Evolutionary conservation across 129 eudicot genomes (phyloP).

Genomic region (Tagetes patula): DNA sequence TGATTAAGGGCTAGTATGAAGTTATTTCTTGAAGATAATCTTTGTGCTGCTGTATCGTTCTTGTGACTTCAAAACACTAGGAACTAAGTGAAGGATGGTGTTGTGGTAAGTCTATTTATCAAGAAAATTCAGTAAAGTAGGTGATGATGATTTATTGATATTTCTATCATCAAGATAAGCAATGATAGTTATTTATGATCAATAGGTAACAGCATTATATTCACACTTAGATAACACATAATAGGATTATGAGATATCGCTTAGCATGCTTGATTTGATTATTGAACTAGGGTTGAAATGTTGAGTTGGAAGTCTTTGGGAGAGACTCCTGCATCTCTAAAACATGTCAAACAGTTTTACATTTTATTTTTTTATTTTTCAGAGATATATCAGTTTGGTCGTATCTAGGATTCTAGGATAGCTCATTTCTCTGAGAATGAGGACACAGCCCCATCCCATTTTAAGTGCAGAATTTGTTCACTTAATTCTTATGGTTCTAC

Average conservation of each 20-base stretch:
- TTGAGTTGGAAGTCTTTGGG: not conserved
- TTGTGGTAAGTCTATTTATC: not conserved
- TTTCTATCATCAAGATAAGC: not conserved
- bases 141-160: not conserved
- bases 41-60: not conserved
- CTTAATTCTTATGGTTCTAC: not conserved
- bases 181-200: not conserved
- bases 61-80: not conserved
- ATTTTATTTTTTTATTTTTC: not conserved
- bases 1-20: not conserved
- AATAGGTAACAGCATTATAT: not conserved
- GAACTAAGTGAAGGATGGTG: not conserved
- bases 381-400: not conserved
- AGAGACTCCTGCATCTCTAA: not conserved
- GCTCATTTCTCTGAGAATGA: not conserved
- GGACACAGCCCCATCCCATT: not conserved
- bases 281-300: not conserved
- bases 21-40: not conserved
- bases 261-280: not conserved
- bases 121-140: not conserved
- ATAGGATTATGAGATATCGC: not conserved
- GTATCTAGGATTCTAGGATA: conserved; percentile 15
- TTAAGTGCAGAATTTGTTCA: not conserved
- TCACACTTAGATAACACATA: not conserved
- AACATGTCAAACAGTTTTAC: not conserved